These are phyloP conservation scores for Echium plantagineum DNA, from an alignment of 257 asterid genomes.

Conservation along the genomic window DNA sequence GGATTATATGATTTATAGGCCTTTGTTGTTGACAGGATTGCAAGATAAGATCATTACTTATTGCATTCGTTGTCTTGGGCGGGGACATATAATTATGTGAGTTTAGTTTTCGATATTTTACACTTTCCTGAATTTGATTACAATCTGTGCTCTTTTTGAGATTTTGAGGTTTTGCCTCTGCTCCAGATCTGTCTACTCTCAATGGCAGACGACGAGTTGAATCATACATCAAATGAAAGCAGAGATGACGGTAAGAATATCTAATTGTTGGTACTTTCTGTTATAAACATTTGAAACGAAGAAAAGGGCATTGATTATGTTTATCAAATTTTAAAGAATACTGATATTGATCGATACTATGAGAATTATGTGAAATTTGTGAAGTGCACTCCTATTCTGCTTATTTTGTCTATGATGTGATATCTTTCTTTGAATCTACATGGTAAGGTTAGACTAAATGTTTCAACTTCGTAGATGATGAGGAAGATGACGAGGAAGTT, in stretches of 20 bases:
- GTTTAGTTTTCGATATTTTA: no score
- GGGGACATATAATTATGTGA: no score
- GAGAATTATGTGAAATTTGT: no score
- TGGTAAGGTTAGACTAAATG: slow-evolving; percentile 4
- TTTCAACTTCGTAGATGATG: slow-evolving; percentile 57
- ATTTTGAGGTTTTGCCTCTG: neutral
- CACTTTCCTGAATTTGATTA: neutral
- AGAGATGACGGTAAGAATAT: slow-evolving; percentile 32
- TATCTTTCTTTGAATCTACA: slow-evolving; percentile 11
- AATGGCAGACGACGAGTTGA: slow-evolving; percentile 32
- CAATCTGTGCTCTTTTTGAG: neutral
- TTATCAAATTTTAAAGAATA: no score
- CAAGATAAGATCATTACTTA: no score
- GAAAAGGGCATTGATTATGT: no score
- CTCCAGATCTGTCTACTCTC: slow-evolving; percentile 16
- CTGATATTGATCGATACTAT: no score
- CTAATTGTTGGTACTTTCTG: neutral
- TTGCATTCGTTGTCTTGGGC: no score
- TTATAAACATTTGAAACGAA: neutral
- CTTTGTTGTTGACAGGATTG: no score
- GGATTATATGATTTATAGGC: no score
- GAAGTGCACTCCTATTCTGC: neutral
- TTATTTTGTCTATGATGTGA: slow-evolving; percentile 1
- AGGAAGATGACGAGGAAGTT: slow-evolving; percentile 85
- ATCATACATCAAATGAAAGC: slow-evolving; percentile 26